phyloP scores from a whole-genome alignment of 306 rosid species.

The Medicago truncatula region DNA sequence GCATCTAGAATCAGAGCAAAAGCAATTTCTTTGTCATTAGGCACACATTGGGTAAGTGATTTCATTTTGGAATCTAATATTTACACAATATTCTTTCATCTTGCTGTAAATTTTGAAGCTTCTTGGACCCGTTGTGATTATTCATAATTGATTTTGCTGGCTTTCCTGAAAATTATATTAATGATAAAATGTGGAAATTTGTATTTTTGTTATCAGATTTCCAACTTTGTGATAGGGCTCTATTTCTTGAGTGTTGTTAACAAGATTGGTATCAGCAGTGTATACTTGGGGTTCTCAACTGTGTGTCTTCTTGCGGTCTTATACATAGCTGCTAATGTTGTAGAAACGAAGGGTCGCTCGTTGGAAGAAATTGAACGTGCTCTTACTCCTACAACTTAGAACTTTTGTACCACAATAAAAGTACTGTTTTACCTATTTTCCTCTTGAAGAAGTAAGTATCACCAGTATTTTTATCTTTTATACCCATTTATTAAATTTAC shows the following conservation, averaged over 20 bases:
- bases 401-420: not conserved
- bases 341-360: constrained; percentile 91
- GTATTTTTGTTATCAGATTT: constrained; percentile 55
- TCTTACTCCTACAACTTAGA: constrained; percentile 56
- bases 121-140: not conserved
- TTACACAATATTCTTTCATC: not conserved
- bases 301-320: constrained; percentile 74
- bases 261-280: constrained; percentile 77
- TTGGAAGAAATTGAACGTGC: constrained; percentile 85
- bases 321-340: constrained; percentile 72
- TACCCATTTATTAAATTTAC: not conserved
- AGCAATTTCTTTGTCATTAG: constrained; percentile 82
- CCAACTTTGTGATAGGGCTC: constrained; percentile 84
- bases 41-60: constrained; percentile 87
- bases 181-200: constrained; percentile 26
- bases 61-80: not conserved
- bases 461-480: not conserved
- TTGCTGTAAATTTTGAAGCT: not conserved
- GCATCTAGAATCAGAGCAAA: constrained; percentile 94
- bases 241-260: constrained; percentile 85
- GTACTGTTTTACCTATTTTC: not conserved
- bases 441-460: not conserved
- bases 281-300: constrained; percentile 71
- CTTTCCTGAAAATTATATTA: not conserved
- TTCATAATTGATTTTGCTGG: not conserved